Evolutionary conservation across 805 yeast genomes (phyloP), one percentile per base, ranked within the genome.

Genomic region (Starmerella bombi): DNA sequence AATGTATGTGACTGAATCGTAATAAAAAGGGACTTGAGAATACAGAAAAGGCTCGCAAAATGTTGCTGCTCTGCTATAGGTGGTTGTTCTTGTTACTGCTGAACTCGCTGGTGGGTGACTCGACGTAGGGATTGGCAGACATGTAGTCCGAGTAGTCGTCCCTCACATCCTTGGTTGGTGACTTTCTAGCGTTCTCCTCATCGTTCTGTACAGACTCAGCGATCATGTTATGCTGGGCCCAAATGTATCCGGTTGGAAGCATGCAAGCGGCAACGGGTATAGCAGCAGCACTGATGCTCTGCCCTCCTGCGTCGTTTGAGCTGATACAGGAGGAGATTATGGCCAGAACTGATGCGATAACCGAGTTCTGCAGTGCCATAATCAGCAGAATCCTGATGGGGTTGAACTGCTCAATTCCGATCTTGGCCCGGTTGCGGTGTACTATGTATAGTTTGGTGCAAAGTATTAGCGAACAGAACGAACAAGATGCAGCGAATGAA

Each of bases 381-480:
- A 86, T 78, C 43, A 83, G 61, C 34, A 91, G 60, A 27, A 85
- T 74, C 57, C 84, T 94, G 57, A 81, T 73, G 20, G 81, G 75
- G 46, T 79, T 86, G 54, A 86, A 83, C 56, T 83, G 94, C 54
- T 69, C 74, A 44, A 84, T 63, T 0, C 98, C 98, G 37, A 86
- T 58, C 46, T 63, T 71, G 40, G 84, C 67, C 58, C 98, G 71
- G 4, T 83, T 70, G 42, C 75, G 67, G 20, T 83, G 70, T 0
- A 94, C 94, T 34, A 71, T 40, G 20, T 67, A 56, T 37, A 91
- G 66, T 57, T 88, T 91, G n/a, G 63, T 51, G 5, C 75, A 57
- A 28, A 88, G 64, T 25, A 82, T 60, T 1, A 72, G 46, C 25
- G 83, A 72, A 64, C 75, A 74, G 25, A 78, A 56, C 45, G 73